Conservation (phyloP, 2,329 filamentous ascomycete genomes). For the Penicillium palitans region DNA sequence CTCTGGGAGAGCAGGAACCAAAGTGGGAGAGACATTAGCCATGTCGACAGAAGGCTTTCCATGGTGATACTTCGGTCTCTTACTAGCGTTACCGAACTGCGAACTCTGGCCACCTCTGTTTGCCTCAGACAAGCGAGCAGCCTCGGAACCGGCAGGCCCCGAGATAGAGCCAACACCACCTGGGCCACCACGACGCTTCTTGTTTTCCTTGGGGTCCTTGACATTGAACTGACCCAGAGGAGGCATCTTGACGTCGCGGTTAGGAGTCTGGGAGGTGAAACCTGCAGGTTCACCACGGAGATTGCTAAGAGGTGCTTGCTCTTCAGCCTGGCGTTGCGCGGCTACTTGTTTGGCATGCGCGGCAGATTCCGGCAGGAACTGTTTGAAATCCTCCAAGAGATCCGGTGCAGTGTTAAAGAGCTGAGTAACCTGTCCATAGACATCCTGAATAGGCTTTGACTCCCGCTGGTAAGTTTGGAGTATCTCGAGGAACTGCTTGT, state of each 20-base stretch:
- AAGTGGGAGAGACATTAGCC: constrained; percentile 73
- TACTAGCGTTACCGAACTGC: constrained; percentile 49
- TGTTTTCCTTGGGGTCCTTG: constrained; percentile 83
- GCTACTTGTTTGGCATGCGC: constrained; percentile 65
- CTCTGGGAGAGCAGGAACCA: constrained; percentile 84
- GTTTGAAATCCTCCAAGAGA: constrained; percentile 96
- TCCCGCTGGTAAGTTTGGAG: constrained; percentile 97
- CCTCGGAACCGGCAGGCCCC: constrained; percentile 34
- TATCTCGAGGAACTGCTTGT: constrained; percentile 98
- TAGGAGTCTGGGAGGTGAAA: constrained; percentile 53
- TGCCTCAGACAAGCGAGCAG: constrained; percentile 35
- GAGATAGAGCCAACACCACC: constrained; percentile 38
- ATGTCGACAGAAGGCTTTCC: constrained; percentile 59
- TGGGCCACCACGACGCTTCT: constrained; percentile 73
- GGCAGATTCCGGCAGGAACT: constrained; percentile 91
- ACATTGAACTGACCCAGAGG: constrained; percentile 92
- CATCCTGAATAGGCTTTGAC: constrained; percentile 96
- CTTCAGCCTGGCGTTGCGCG: constrained; percentile 63
- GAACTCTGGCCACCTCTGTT: constrained; percentile 38
- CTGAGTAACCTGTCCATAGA: constrained; percentile 93
- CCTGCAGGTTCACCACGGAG: constrained; percentile 55
- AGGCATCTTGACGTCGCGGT: constrained; percentile 69
- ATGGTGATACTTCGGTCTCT: constrained; percentile 74
- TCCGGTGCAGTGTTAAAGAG: constrained; percentile 93
- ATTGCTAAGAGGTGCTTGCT: constrained; percentile 67